Base-by-base conservation (phyloP, 805 yeast species). In the Pichia rugopelliculosa region DNA sequence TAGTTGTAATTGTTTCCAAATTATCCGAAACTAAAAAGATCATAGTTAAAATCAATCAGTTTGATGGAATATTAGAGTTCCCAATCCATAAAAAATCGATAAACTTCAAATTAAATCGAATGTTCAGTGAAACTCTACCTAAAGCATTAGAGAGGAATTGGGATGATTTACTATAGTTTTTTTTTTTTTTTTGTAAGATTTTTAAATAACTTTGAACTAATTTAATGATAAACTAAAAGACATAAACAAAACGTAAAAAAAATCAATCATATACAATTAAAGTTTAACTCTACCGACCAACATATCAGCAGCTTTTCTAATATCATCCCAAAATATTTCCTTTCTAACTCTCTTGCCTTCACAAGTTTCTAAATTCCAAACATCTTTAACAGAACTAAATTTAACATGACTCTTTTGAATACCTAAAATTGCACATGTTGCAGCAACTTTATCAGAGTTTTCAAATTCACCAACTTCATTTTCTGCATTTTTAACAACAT, bases 311-410 rank as follows among this genome's bases (percentile, higher is more conserved):
- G 87, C 77, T 43, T 82, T 84, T 60, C 95, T 76, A 44, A 82
- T 71, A 26, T 73, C 73, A 42, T 74, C 72, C 99, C 99, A 93
- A 67, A 85, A 88, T 43, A 89, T 82, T 49, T 73, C 69, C 72
- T 87, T 89, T 58, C 98, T 96, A 78, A 93, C 82, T 73, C 99
- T 84, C 66, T 72, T 78, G 21, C 68, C 72, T 34, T 86, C 64
- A 57, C 87, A 88, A 17, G 98, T 88, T 68, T 93, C 98, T 61
- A 72, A 83, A 62, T 90, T 95, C 68, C 86, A 90, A 55, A 91
- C 73, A 50, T 75, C 77, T 62, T 86, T 76, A 48, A 93, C 76
- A 10, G 93, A 73, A 11, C 87, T 75, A 71, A 86, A 89, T 49
- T 67, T 77, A 59, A 91, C 72, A 59, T 84, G 87, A 13, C 95